phyloP scores from a whole-genome alignment of 352 stramenopile genomes.

The Phytophthora pluvialis region DNA sequence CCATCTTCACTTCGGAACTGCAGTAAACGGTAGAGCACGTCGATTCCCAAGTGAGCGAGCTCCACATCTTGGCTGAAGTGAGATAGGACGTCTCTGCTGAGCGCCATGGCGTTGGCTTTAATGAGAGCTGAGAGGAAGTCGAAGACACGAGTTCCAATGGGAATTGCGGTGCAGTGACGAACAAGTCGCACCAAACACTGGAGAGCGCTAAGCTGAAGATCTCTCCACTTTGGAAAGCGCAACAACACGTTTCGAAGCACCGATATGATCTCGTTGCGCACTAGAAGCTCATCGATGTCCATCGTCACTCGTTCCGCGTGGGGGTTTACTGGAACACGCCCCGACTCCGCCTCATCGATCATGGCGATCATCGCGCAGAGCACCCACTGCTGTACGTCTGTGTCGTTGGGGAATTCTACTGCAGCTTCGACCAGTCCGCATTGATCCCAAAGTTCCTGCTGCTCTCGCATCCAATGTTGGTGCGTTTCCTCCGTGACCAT shows the following conservation, averaged over 20 bases:
- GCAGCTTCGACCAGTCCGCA: conserved; percentile 42
- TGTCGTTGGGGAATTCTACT: conserved; percentile 39
- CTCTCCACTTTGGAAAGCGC: conserved; percentile 24
- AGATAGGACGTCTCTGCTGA: conserved; percentile 27
- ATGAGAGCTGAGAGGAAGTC: conserved; percentile 15
- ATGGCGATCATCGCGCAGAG: conserved; percentile 28
- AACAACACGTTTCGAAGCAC: conserved; percentile 26
- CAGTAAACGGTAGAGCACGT: conserved; percentile 35
- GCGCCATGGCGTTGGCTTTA: conserved; percentile 27
- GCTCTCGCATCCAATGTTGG: conserved; percentile 24
- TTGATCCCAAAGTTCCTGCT: conserved; percentile 37
- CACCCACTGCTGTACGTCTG: conserved; percentile 42
- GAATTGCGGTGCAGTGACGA: conserved; percentile 13
- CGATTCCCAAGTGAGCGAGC: conserved; percentile 26
- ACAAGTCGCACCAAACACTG: conserved; percentile 25
- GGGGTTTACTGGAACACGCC: neutral
- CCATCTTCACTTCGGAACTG: conserved; percentile 11
- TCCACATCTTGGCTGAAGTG: conserved; percentile 32
- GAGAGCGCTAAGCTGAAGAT: conserved; percentile 30
- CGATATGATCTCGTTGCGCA: conserved; percentile 19
- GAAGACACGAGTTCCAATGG: neutral
- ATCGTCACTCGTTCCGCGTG: conserved; percentile 2
- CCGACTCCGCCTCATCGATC: conserved; percentile 18
- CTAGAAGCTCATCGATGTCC: conserved; percentile 16
- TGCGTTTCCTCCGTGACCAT: conserved; percentile 28